Conservation (phyloP, 345 rosid genomes). For the Eucalyptus guilfoylei region DNA sequence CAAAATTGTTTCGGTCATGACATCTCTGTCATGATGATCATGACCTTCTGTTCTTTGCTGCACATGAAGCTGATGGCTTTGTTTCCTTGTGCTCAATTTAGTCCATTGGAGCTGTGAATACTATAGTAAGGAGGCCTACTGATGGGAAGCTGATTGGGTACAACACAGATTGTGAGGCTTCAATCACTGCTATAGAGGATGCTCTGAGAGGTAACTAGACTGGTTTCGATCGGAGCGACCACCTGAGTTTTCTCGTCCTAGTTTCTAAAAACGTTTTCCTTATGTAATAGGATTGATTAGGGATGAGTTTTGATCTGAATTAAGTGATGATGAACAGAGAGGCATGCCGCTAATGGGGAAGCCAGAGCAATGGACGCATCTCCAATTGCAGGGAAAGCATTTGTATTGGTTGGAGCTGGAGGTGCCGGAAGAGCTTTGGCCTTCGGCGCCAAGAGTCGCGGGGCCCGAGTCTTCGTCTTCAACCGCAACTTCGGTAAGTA, state of each 20-base stretch:
- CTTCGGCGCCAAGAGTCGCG: constrained; percentile 41
- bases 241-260: background rate
- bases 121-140: constrained; percentile 26
- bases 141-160: constrained; percentile 43
- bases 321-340: background rate
- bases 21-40: background rate
- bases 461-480: constrained; percentile 35
- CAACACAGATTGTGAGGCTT: constrained; percentile 41
- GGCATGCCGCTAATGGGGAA: background rate
- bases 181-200: constrained; percentile 42
- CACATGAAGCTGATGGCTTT: background rate
- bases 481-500: constrained; percentile 39
- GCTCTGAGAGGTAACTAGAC: constrained; percentile 28
- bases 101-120: constrained; percentile 44
- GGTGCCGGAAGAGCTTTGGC: constrained; percentile 63
- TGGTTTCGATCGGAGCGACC: background rate
- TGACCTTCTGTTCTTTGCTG: background rate
- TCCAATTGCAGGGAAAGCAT: constrained; percentile 30
- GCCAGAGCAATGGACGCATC: background rate
- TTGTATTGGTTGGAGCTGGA: constrained; percentile 55
- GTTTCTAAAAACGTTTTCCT: background rate
- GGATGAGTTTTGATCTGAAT: background rate
- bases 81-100: background rate
- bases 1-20: background rate
- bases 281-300: background rate